phyloP scores from a whole-genome alignment of 441 rosid genomes.

The Cnidoscolus chayamansa region DNA sequence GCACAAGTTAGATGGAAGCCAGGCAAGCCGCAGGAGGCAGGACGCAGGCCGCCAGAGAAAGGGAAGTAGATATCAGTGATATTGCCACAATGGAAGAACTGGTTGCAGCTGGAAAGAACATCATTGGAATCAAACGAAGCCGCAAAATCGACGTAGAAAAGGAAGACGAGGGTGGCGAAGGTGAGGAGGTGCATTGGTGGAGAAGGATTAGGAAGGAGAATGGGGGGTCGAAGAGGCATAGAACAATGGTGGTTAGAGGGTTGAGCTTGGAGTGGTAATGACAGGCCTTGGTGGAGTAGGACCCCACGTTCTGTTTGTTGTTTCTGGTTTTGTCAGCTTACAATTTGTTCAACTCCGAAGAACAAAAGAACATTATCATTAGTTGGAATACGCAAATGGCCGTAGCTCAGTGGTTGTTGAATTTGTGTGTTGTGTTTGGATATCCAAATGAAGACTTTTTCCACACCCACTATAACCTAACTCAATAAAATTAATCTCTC shows the following conservation, averaged over 20 bases:
- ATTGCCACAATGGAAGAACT: conserved; percentile 31
- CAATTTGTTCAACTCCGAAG: background rate
- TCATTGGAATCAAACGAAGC: background rate
- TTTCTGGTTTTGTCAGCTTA: too few species aligned
- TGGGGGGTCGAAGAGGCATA: background rate
- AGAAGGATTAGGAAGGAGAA: background rate
- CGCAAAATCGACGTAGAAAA: background rate
- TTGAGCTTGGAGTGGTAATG: background rate
- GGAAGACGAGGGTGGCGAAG: conserved; percentile 6
- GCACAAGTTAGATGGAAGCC: conserved; percentile 31
- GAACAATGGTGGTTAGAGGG: background rate
- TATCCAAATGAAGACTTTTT: background rate
- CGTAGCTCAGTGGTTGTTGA: conserved; percentile 5
- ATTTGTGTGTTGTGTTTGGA: conserved; percentile 2
- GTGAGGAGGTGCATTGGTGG: conserved; percentile 17
- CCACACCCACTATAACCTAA: background rate
- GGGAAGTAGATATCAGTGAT: conserved; percentile 33
- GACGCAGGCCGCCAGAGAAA: conserved; percentile 39
- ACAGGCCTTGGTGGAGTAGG: conserved; percentile 16
- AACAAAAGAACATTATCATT: background rate
- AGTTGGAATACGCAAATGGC: background rate
- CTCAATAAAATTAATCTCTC: too few species aligned
- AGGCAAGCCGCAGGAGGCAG: conserved; percentile 34
- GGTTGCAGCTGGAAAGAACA: conserved; percentile 22
- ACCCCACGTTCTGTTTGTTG: background rate